Percentiles rank a stretch among this genome's conserved stretches.
These are phyloP conservation scores for Fusarium protoensiforme DNA, from an alignment of 2,329 filamentous ascomycete species.

Conservation along the genomic window DNA sequence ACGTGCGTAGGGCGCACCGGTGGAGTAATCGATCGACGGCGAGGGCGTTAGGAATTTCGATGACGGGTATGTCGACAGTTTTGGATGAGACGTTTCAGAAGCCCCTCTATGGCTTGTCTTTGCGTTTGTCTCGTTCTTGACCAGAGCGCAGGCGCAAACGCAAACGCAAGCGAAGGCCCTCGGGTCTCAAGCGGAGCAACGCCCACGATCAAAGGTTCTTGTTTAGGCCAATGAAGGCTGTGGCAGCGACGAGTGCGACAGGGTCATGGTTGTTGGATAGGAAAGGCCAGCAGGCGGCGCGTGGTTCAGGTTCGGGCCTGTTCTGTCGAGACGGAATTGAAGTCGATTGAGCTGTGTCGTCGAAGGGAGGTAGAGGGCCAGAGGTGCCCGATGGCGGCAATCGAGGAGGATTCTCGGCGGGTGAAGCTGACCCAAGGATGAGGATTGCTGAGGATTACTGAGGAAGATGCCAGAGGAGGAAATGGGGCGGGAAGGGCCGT, in stretches of 20 bases:
- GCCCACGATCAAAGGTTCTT: constrained; percentile 25
- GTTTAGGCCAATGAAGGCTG: constrained; percentile 47
- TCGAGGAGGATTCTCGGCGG: constrained; percentile 6
- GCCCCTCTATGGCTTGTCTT: constrained; percentile 40
- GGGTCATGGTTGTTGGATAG: constrained; percentile 45
- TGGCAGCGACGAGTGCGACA: constrained; percentile 42
- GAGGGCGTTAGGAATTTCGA: constrained; percentile 26
- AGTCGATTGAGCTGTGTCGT: constrained; percentile 6
- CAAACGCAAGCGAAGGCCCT: constrained; percentile 15
- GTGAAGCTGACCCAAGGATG: constrained; percentile 18
- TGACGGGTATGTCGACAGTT: constrained; percentile 32
- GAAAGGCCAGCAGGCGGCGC: constrained; percentile 38
- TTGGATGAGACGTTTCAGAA: constrained; percentile 47
- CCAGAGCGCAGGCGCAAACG: constrained; percentile 31
- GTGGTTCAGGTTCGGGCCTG: constrained; percentile 30
- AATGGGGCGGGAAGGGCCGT: constrained; percentile 38
- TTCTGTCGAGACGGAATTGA: constrained; percentile 13
- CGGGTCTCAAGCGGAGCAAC: constrained; percentile 38
- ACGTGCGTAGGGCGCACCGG: constrained; percentile 29
- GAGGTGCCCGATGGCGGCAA: not conserved
- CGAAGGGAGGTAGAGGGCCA: not conserved
- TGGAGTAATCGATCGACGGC: constrained; percentile 38
- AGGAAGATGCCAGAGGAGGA: constrained; percentile 29
- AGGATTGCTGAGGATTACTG: constrained; percentile 19
- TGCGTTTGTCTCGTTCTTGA: constrained; percentile 34